Conservation (phyloP, 208 protist species). For the Leishmania lainsoni region DNA sequence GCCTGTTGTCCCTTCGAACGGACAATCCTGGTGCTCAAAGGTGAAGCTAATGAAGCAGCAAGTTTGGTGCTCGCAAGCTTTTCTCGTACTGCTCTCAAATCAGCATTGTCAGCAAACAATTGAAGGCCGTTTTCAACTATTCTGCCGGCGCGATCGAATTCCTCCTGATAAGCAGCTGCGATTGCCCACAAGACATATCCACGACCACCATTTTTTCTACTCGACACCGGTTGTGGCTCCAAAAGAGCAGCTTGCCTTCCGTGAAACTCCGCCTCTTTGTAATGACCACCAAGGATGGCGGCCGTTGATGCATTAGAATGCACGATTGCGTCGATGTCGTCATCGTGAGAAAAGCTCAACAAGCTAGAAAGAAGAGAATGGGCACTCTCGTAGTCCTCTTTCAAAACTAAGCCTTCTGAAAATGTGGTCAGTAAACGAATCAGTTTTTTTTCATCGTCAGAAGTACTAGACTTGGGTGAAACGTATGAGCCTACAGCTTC, state of each 20-base stretch:
- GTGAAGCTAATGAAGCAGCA: background rate
- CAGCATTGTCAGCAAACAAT: constrained; percentile 35
- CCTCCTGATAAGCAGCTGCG: constrained; percentile 82
- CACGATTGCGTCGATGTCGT: constrained; percentile 40
- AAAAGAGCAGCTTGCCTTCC: constrained; percentile 73
- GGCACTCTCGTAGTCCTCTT: constrained; percentile 55
- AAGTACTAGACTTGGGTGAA: constrained; percentile 52
- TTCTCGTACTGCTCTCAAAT: constrained; percentile 30
- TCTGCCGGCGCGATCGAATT: constrained; percentile 58
- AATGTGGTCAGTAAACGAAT: constrained; percentile 81
- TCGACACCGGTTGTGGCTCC: constrained; percentile 17
- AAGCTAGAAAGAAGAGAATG: constrained; percentile 47
- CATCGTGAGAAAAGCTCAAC: constrained; percentile 80
- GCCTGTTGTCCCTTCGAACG: constrained; percentile 56
- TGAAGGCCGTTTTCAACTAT: constrained; percentile 75
- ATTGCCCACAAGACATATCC: constrained; percentile 78
- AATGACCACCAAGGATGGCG: constrained; percentile 61
- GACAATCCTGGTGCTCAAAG: constrained; percentile 18
- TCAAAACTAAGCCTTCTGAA: constrained; percentile 64
- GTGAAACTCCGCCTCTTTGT: constrained; percentile 80
- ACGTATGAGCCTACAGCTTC: constrained; percentile 47
- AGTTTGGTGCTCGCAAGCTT: constrained; percentile 6
- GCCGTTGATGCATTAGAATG: constrained; percentile 74
- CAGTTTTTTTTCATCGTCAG: constrained; percentile 72
- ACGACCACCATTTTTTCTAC: constrained; percentile 21